These are phyloP conservation scores for Wickerhamiella alocasiicola DNA, from an alignment of 805 yeast species.

Conservation along the genomic window DNA sequence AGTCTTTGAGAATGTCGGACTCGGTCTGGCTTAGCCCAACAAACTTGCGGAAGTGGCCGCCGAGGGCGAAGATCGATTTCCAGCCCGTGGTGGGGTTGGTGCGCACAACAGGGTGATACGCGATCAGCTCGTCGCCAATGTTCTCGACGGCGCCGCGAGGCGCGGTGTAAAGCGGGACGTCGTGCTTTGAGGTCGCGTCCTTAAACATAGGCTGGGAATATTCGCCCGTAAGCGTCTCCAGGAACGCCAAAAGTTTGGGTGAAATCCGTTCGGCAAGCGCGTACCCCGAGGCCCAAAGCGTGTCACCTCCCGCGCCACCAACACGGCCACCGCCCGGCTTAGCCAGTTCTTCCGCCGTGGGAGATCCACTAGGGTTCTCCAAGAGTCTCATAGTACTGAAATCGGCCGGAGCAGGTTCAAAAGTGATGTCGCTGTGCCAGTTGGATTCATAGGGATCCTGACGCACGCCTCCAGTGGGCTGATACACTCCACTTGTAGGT, in stretches of 20 bases:
- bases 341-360: not conserved
- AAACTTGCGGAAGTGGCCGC: conserved; percentile 23
- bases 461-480: not conserved
- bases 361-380: conserved; percentile 29
- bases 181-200: not conserved
- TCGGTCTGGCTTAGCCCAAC: conserved; percentile 38
- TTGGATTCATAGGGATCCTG: conserved; percentile 9
- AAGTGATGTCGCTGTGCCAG: conserved; percentile 46
- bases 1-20: conserved; percentile 34
- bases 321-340: not conserved
- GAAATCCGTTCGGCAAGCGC: conserved; percentile 43
- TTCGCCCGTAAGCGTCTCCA: conserved; percentile 30
- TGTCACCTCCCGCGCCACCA: conserved; percentile 34
- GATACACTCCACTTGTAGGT: not conserved
- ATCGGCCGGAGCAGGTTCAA: conserved; percentile 46
- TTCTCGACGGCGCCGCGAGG: conserved; percentile 22
- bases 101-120: conserved; percentile 46
- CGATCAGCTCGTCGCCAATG: conserved; percentile 42
- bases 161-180: conserved; percentile 16
- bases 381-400: conserved; percentile 39
- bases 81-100: conserved; percentile 56
- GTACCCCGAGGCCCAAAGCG: conserved; percentile 40
- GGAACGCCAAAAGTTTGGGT: conserved; percentile 35
- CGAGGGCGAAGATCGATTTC: conserved; percentile 45
- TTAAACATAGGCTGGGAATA: conserved; percentile 1